Evolutionary conservation across 345 rosid species (phyloP).

Genomic region (Gossypioides kirkii): DNA sequence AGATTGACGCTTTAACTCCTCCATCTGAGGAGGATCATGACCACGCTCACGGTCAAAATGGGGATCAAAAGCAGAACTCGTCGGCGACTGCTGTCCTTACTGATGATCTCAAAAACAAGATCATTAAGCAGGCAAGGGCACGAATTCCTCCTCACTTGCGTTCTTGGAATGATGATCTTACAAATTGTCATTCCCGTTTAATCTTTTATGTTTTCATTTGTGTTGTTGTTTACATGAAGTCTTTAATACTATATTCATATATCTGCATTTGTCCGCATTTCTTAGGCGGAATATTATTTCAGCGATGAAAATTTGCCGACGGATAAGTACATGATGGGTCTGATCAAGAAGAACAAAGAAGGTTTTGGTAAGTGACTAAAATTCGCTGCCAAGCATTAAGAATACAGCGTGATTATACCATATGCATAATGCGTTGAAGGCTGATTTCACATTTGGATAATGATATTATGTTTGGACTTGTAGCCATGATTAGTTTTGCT

Average conservation of each 20-base stretch:
- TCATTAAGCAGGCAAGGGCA: slow-evolving; percentile 52
- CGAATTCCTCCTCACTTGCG: neutral
- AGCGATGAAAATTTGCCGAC: slow-evolving; percentile 83
- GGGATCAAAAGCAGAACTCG: slow-evolving; percentile 24
- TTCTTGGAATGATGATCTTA: neutral
- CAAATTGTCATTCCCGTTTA: neutral
- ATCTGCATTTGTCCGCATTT: neutral
- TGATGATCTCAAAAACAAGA: slow-evolving; percentile 57
- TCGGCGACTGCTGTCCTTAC: slow-evolving; percentile 25
- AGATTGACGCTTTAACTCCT: slow-evolving; percentile 21
- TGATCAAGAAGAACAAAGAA: slow-evolving; percentile 68
- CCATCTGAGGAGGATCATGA: slow-evolving; percentile 42
- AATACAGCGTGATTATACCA: neutral
- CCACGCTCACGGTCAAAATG: slow-evolving; percentile 29
- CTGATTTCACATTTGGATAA: neutral
- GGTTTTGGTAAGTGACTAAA: slow-evolving; percentile 63
- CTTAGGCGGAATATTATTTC: slow-evolving; percentile 88
- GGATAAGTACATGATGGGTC: slow-evolving; percentile 63
- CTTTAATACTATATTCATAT: no score
- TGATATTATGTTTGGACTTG: neutral
- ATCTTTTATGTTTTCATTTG: neutral
- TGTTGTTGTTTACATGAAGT: neutral
- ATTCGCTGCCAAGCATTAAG: neutral
- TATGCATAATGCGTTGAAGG: neutral
- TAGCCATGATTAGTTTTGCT: neutral